Conservation (phyloP, 441 rosid genomes). For the Pelargonium fulgidum region DNA sequence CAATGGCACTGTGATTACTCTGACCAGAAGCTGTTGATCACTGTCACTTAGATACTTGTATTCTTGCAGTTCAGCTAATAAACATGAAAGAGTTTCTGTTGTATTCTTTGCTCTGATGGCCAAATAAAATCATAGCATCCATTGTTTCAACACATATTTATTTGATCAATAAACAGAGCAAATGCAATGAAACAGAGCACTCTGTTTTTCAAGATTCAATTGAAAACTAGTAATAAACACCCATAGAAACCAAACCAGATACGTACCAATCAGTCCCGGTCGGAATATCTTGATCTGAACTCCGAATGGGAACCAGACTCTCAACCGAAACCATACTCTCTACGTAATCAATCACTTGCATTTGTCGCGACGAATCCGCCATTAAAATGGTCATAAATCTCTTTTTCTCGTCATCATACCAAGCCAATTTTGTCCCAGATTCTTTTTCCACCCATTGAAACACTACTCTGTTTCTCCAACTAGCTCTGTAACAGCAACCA, state of each 20-base stretch:
- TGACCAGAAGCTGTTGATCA: not conserved
- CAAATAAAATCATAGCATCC: too few species aligned
- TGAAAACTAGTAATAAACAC: not conserved
- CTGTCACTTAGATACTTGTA: too few species aligned
- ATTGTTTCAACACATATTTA: too few species aligned
- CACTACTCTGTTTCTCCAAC: not conserved
- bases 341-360: not conserved
- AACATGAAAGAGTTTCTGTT: too few species aligned
- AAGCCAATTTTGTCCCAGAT: not conserved
- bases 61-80: too few species aligned
- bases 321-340: not conserved
- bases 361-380: not conserved
- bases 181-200: too few species aligned
- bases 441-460: not conserved
- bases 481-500: not conserved
- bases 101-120: too few species aligned
- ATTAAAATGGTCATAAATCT: not conserved
- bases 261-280: not conserved
- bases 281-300: not conserved
- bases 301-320: not conserved
- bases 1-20: not conserved
- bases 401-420: not conserved
- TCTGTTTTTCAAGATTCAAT: too few species aligned
- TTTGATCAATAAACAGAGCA: too few species aligned
- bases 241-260: not conserved